Conservation (phyloP, 2,329 filamentous ascomycete genomes). For the Cryphonectria nitschkei region DNA sequence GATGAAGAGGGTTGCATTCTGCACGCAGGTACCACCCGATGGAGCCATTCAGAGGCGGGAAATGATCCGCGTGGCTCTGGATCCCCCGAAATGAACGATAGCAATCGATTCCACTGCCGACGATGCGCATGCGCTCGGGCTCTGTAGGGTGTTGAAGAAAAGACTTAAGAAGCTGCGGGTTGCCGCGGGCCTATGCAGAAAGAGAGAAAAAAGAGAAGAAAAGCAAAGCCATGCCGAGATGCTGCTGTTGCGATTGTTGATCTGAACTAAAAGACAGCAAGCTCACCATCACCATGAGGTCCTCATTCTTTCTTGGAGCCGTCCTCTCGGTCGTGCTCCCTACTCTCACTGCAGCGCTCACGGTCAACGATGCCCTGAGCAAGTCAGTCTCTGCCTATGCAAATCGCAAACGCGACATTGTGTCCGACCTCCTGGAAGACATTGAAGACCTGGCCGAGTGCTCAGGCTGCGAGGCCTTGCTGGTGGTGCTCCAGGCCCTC, state of each 20-base stretch:
- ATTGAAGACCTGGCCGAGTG: slow-evolving; percentile 27
- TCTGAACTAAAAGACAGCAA: not conserved
- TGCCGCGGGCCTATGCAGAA: not conserved
- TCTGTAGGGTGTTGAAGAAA: not conserved
- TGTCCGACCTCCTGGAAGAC: slow-evolving; percentile 20
- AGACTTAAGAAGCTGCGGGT: not conserved
- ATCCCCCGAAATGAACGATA: not conserved
- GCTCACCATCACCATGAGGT: slow-evolving; percentile 15
- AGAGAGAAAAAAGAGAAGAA: not conserved
- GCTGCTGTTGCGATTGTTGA: not conserved
- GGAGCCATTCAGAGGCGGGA: slow-evolving; percentile 1
- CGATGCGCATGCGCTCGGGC: not conserved
- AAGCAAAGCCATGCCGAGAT: not conserved
- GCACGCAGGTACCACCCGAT: too few relatives aligned
- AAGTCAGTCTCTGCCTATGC: slow-evolving; percentile 20
- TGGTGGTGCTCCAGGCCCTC: slow-evolving; percentile 23
- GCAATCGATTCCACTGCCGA: not conserved
- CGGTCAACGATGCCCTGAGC: slow-evolving; percentile 19
- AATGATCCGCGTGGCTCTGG: not conserved
- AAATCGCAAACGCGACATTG: slow-evolving; percentile 15
- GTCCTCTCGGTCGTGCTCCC: slow-evolving; percentile 14
- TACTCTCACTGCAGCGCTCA: slow-evolving; percentile 16
- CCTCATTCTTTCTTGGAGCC: slow-evolving; percentile 8
- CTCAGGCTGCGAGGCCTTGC: slow-evolving; percentile 22
- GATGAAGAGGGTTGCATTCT: not conserved